Base-by-base conservation (phyloP, 352 stramenopile species). In the Pythium grandisporangium region DNA sequence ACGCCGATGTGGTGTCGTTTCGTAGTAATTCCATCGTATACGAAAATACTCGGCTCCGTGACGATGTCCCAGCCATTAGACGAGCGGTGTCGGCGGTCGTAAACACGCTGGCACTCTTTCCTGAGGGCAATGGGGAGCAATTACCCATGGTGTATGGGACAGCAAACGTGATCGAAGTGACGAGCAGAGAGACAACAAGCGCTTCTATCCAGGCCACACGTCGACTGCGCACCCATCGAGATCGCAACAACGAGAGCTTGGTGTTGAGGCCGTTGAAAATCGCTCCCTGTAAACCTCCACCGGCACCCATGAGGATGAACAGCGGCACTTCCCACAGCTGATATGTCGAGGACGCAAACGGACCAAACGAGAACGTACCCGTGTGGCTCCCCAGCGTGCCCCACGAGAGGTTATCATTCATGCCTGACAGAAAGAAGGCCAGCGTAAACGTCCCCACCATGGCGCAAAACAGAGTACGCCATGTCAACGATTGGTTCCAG, bases 381-480 rank as follows among this genome's bases (percentile, higher is more conserved):
- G 72, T 74, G 43, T 84, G 72, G 29, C 67, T 82, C 0, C 75
- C 75, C 8, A 89, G 63, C 19, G 72, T 86, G 0, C 75, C 75
- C 72, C 72, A 89, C 8, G 68, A 83, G 21, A 84, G 42, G 17
- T 80, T 82, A 32, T 83, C 63, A 30, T 75, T 76, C 70, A 89
- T 84, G 11, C 75, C 75, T 4, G 75, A 87, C 2, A 87, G 58
- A 37, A 85, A 86, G 36, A 87, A 84, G 13, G 76, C 70, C 23
- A 84, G 42, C 6, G 73, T 90, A 47, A 97, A 96, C 1, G 85
- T 96, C 30, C 72, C 82, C 13, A 92, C 66, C 53, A 89, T 85
- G 21, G 84, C 87, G 22, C 78, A 93, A 45, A 95, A 89, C 14
- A 96, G 61, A 11, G 75, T 93, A 30, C 80, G 62, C 66, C 83